Base-by-base conservation (phyloP, 768 basidiomycete species). In the Phanerochaete sordida region DNA sequence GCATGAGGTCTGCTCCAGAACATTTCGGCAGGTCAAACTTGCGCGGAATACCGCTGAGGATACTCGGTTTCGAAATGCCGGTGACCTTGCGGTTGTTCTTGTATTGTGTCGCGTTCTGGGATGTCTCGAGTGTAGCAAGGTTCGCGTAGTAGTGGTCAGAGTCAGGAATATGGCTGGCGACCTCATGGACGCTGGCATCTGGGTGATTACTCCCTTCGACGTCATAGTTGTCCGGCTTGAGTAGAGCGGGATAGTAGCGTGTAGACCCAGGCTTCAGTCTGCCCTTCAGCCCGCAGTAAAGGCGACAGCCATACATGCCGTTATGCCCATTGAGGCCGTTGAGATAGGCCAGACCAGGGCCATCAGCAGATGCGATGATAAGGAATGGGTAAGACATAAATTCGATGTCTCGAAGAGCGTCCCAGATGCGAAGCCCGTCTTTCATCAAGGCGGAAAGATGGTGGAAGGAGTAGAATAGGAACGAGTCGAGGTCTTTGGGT, bases 1-100 rank as follows among this genome's bases (percentile, higher is more conserved):
- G 79, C 77, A 80, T 79, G 15, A 74, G 56, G 50, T 81, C 77
- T 0, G 62, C 61, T 12, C 62, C 49, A 52, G 76, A 79, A 30
- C 69, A 70, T 0, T 55, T 50, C 0, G 76, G 75, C 47, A 75
- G 60, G 0, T 66, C 63, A 19, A 74, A 66, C 19, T 52, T 62
- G 7, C 56, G 53, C 1, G 52, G 62, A 1, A 77, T 58, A 0
- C 74, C 76, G 9, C 59, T 50, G 47, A 79, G 70, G 2, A 79
- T 65, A n/a, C 66, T 75, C 0, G 74, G 73, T 49, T 75, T 75
- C n/a, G 61, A 60, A 33, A 81, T 70, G 0, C 79, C 75, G 1
- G 73, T 74, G 16, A 54, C 35, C 2, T 66, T 65, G 0, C 75
- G 72, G 3, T 47, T 31, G 1, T 57, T 37, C 21, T 69, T 57